These are phyloP conservation scores for Malassezia sympodialis DNA, from an alignment of 1,284 basidiomycete genomes.

Conservation along the genomic window DNA sequence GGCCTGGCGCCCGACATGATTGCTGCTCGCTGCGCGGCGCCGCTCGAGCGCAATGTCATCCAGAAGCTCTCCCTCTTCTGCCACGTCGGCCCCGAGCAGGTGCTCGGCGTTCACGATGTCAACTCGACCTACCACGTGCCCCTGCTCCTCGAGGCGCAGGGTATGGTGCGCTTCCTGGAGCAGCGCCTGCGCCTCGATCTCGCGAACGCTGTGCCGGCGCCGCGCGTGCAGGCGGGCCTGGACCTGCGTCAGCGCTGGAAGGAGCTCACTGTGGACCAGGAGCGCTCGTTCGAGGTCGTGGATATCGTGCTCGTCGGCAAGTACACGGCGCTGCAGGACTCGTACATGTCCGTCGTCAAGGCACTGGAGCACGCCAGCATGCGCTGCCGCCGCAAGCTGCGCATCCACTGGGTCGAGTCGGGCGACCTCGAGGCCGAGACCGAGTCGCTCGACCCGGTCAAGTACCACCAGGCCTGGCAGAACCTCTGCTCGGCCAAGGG, in stretches of 20 bases:
- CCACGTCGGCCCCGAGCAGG: conserved; percentile 85
- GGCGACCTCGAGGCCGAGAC: conserved; percentile 75
- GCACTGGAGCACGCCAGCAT: conserved; percentile 93
- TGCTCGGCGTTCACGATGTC: conserved; percentile 92
- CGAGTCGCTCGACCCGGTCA: conserved; percentile 68
- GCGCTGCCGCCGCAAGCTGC: conserved; percentile 65
- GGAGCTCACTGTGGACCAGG: conserved; percentile 73
- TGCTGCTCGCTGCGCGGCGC: conserved; percentile 65
- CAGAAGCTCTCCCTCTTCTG: conserved; percentile 99
- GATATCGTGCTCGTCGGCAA: conserved; percentile 90
- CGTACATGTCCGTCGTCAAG: conserved; percentile 97
- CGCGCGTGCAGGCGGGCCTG: conserved; percentile 59
- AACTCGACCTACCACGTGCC: conserved; percentile 96
- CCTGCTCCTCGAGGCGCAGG: conserved; percentile 80
- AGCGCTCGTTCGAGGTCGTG: conserved; percentile 81
- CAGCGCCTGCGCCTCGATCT: conserved; percentile 66
- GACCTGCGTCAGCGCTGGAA: conserved; percentile 67
- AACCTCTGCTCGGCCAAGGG: conserved; percentile 69
- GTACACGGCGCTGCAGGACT: conserved; percentile 93
- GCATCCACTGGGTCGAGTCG: conserved; percentile 75
- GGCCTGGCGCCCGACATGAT: conserved; percentile 91
- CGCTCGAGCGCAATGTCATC: conserved; percentile 73
- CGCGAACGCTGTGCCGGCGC: conserved; percentile 54
- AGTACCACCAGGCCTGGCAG: conserved; percentile 93
- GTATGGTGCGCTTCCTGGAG: conserved; percentile 73